A percentile compares a stretch with the other conserved stretches of the same genome.
Evolutionary conservation across 2,329 filamentous ascomycete species (phyloP).

Genomic region (Chlorencoelia australis): DNA sequence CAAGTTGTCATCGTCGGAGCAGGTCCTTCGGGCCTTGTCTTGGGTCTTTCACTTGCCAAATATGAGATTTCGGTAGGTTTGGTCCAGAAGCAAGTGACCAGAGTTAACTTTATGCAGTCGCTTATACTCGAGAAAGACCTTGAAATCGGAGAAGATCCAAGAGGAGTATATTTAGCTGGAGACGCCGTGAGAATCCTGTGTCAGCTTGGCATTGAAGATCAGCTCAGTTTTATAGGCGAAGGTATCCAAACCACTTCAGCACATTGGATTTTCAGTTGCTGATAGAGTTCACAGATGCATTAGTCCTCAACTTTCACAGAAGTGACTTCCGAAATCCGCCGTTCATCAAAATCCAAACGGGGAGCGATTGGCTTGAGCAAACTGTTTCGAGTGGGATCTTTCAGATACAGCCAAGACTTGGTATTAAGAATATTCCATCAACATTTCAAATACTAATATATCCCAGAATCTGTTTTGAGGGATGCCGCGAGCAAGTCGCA

Average conservation of each 20-base stretch:
- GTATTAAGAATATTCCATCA: too few relatives aligned
- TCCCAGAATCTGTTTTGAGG: background rate
- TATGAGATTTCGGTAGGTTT: background rate
- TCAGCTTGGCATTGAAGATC: slow-evolving; percentile 7
- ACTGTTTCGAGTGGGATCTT: slow-evolving; percentile 2
- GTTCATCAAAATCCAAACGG: slow-evolving; percentile 2
- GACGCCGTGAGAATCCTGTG: slow-evolving; percentile 8
- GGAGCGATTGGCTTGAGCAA: slow-evolving; percentile 4
- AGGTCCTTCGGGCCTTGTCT: slow-evolving; percentile 2
- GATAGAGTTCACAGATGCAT: slow-evolving; percentile 3
- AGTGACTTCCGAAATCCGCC: background rate
- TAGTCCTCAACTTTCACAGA: slow-evolving; percentile 6
- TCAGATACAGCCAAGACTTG: slow-evolving; percentile 6
- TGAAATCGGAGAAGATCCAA: slow-evolving; percentile 7
- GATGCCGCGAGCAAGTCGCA: background rate
- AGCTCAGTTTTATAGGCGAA: background rate
- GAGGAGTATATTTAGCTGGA: slow-evolving; percentile 5
- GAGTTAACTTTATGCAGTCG: background rate
- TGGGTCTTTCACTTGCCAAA: slow-evolving; percentile 2
- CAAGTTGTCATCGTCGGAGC: slow-evolving; percentile 1
- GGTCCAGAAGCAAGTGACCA: background rate
- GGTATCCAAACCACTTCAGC: too few relatives aligned
- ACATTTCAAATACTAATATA: too few relatives aligned
- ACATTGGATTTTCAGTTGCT: background rate
- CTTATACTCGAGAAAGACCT: slow-evolving; percentile 8